Evolutionary conservation across 768 basidiomycete species (phyloP).

Genomic region (Rhodotorula graminis): DNA sequence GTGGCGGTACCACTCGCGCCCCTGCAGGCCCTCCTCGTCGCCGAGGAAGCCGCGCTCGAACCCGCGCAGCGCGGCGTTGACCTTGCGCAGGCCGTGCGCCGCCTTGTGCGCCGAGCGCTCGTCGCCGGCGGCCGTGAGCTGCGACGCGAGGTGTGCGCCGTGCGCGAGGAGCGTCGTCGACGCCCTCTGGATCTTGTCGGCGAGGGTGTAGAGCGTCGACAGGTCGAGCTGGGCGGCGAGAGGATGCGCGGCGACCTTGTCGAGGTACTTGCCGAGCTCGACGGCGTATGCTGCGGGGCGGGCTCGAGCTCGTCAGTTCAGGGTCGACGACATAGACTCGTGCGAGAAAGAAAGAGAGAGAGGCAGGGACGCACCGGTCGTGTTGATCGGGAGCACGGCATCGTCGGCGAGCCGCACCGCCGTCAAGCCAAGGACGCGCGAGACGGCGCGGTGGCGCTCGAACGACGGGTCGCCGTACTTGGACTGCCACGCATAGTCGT

Average conservation of each 20-base stretch:
- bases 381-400: slow-evolving; percentile 43
- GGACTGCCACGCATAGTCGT: slow-evolving; percentile 74
- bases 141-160: neutral
- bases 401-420: slow-evolving; percentile 34
- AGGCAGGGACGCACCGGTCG: slow-evolving; percentile 13
- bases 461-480: slow-evolving; percentile 71
- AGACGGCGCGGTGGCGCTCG: slow-evolving; percentile 54
- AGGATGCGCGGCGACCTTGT: slow-evolving; percentile 35
- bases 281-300: slow-evolving; percentile 33
- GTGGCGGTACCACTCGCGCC: slow-evolving; percentile 77
- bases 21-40: slow-evolving; percentile 67
- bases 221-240: slow-evolving; percentile 4
- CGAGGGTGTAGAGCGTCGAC: neutral
- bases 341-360: too few species aligned
- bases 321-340: too few species aligned
- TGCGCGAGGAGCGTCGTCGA: neutral
- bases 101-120: slow-evolving; percentile 47
- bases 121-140: too few species aligned
- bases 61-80: neutral
- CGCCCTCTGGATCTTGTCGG: neutral
- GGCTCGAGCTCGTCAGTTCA: too few species aligned
- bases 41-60: slow-evolving; percentile 61
- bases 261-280: slow-evolving; percentile 35
- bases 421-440: slow-evolving; percentile 39
- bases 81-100: slow-evolving; percentile 24